Conservation (phyloP, 768 basidiomycete species). For the Tricholoma sp. region DNA sequence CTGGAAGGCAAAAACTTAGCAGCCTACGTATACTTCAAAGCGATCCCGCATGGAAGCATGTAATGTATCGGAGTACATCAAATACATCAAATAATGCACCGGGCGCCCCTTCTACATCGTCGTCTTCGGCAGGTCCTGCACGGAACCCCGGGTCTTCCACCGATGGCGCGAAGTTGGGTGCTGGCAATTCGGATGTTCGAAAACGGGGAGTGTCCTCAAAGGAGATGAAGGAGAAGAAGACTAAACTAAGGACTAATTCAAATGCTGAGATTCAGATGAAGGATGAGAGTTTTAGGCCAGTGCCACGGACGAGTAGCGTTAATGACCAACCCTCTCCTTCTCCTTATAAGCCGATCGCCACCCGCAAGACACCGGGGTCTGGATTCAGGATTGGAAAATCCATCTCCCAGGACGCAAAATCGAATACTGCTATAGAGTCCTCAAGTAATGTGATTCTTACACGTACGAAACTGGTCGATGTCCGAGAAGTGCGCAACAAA, state of each 20-base stretch:
- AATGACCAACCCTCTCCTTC: constrained; percentile 9
- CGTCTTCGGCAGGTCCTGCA: constrained; percentile 8
- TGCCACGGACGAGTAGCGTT: constrained; percentile 6
- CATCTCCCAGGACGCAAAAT: constrained; percentile 16
- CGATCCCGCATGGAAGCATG: constrained; percentile 61
- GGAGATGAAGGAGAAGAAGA: constrained; percentile 44
- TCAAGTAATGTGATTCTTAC: constrained; percentile 3
- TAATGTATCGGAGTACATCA: constrained; percentile 25
- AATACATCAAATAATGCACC: constrained; percentile 1
- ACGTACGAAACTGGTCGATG: constrained; percentile 11
- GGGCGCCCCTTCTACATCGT: constrained; percentile 6
- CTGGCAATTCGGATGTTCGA: constrained; percentile 21
- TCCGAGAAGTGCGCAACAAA: constrained; percentile 12
- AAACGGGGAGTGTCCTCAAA: constrained; percentile 45
- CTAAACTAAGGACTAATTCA: constrained; percentile 35
- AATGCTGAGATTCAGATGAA: constrained; percentile 41
- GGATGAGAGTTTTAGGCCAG: constrained; percentile 39
- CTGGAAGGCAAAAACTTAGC: constrained; percentile 44
- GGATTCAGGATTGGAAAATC: constrained; percentile 38
- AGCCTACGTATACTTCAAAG: constrained; percentile 50
- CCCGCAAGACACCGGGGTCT: constrained; percentile 41
- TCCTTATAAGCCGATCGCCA: constrained; percentile 15
- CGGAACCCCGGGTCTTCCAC: constrained; percentile 3
- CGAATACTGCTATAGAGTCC: constrained; percentile 1
- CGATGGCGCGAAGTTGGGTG: constrained; percentile 5